Conservation (phyloP, 129 eudicot genomes). For the Flaveria linearis region DNA sequence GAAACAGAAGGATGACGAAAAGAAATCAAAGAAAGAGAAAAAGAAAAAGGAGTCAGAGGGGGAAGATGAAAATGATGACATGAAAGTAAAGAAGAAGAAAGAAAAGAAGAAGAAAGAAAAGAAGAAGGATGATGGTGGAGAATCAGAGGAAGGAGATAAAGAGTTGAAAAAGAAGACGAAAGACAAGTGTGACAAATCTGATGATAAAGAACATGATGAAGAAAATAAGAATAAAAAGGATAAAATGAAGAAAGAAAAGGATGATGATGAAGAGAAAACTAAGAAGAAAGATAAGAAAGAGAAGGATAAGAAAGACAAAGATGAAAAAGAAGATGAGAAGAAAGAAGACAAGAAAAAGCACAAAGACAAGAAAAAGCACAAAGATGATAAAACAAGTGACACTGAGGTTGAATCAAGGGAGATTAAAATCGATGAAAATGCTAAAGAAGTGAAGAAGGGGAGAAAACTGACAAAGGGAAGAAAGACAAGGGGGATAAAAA, state of each 20-base stretch:
- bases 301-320: constrained; percentile 18
- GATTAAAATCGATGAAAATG: constrained; percentile 43
- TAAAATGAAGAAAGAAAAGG: constrained; percentile 28
- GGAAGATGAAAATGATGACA: constrained; percentile 16
- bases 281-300: constrained; percentile 28
- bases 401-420: constrained; percentile 45
- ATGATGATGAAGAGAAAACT: constrained; percentile 24
- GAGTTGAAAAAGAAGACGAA: constrained; percentile 31
- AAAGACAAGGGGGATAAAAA: constrained; percentile 54
- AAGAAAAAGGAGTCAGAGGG: constrained; percentile 29
- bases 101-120: constrained; percentile 13
- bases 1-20: constrained; percentile 45
- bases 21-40: constrained; percentile 27
- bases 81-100: constrained; percentile 31
- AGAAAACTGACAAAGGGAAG: constrained; percentile 35
- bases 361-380: constrained; percentile 30
- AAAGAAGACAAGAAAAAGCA: constrained; percentile 33
- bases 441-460: constrained; percentile 29
- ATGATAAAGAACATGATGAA: constrained; percentile 32
- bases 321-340: constrained; percentile 26
- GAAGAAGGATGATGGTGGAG: constrained; percentile 20
- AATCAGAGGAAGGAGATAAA: constrained; percentile 30
- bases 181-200: constrained; percentile 23
- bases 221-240: constrained; percentile 26
- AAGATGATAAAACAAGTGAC: constrained; percentile 18